Base-by-base conservation (phyloP, 192 early-diverging fungal genomes). In the Entrophospora sp. region DNA sequence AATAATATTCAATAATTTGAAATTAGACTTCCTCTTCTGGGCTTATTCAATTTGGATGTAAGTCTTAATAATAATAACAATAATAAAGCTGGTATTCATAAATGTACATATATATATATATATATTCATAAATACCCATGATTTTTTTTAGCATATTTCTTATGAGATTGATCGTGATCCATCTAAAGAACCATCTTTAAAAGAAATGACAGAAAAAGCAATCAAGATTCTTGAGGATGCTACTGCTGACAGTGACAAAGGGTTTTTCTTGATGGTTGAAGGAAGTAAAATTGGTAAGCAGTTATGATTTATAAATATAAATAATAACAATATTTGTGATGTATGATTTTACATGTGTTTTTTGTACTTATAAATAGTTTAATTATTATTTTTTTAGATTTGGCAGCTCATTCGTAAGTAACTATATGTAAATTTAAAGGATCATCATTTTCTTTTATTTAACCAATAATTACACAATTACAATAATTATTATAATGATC, bases 191-290 rank as follows among this genome's bases (percentile, higher is more conserved):
- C 96, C 96, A 1, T 81, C 86, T 22, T 72, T 98, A 67, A 75
- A 70, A 20, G 86, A 93, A 60, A 96, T 96, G 94, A 72, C 92
- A 9, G 48, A 71, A 12, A 90, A 87, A 71, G 93, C 93, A 14
- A 65, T 98, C 16, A 70, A 75, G 6, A 75, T 94, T 7, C 78
- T 98, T 18, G 72, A 74, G 24, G 31, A 75, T 6, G 78, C 84
- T 1, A 76, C 77, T 1, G 69, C 68, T 42, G 71, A 75, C 53
- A 69, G 74, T 25, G 78, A 81, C 48, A 64, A 76, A 0, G 94
- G 96, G 5, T 98, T 96, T 75, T 93, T 96, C 71, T 76, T 98
- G 72, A 92, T 98, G 91, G 87, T 98, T 66, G 96, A 98, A 77
- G 92, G 96, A 37, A 90, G 87, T 61, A 76, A 93, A 45, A 98